Conservation (phyloP, 768 basidiomycete species). For the Trametes cinnabarina region DNA sequence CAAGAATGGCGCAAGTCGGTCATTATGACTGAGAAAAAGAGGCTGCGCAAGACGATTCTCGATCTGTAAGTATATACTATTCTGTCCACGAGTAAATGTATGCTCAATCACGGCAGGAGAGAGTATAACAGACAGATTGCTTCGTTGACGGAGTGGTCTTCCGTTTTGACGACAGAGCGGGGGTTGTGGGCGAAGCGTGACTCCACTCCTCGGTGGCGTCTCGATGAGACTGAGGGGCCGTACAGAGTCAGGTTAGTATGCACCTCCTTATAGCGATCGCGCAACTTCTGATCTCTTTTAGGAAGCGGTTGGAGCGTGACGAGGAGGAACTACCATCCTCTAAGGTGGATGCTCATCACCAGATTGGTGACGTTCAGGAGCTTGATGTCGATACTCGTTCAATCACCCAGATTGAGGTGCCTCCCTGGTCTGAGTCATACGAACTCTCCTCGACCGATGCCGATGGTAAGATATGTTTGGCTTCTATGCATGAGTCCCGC, state of each 20-base stretch:
- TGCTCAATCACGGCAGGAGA: constrained; percentile 45
- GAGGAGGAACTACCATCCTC: constrained; percentile 44
- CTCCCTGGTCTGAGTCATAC: constrained; percentile 73
- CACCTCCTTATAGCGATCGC: neutral
- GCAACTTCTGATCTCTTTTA: constrained; percentile 29
- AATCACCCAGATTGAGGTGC: constrained; percentile 54
- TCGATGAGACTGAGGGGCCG: constrained; percentile 93
- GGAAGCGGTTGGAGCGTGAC: constrained; percentile 76
- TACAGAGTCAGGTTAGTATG: constrained; percentile 72
- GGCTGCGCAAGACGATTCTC: constrained; percentile 66
- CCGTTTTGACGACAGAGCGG: constrained; percentile 66
- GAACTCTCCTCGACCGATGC: constrained; percentile 62
- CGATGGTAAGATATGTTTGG: constrained; percentile 44
- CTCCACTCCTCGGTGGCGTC: constrained; percentile 57
- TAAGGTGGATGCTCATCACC: constrained; percentile 45
- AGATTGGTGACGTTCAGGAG: constrained; percentile 48
- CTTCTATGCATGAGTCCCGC: constrained; percentile 1
- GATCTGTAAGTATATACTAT: constrained; percentile 54
- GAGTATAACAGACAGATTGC: constrained; percentile 74
- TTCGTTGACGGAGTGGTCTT: constrained; percentile 57
- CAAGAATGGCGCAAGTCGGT: constrained; percentile 75
- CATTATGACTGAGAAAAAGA: constrained; percentile 64
- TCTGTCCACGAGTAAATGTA: too few relatives aligned
- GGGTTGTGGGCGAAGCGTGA: constrained; percentile 74
- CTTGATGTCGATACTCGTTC: constrained; percentile 52